Base-by-base conservation (phyloP, 192 early-diverging fungal genomes). In the Umbelopsis isabellina region DNA sequence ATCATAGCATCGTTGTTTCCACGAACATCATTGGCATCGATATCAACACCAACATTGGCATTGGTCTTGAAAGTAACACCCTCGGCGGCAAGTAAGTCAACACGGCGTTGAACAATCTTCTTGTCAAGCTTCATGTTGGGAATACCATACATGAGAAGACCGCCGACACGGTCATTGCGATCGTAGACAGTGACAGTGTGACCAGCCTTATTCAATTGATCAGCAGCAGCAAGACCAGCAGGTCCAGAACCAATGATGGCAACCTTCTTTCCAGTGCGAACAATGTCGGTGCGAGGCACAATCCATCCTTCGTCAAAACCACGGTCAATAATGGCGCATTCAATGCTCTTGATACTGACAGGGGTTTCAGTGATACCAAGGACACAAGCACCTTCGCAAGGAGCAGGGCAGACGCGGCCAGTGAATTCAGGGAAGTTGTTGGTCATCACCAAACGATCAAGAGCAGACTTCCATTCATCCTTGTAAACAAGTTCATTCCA, bases 111-210 rank as follows among this genome's bases (percentile, higher is more conserved):
- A 35, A 98, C 95, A 73, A 97, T 79, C 49, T 87, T 85, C 87
- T 99, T 99, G 85, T 99, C 97, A 41, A 99, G 91, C 87, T 99
- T 99, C 97, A 99, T 99, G 86, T 99, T 99, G 51, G 97, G 97
- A 67, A 99, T 99, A 72, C 97, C 97, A 81, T 99, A 99, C 86
- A 96, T 94, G 69, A 99, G 87, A 58, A 99, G 80, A 52, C 97
- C 97, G 75, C 97, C 97, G 68, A 93, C 87, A 47, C 95, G 91
- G 70, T 99, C 97, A 71, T 98, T 95, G 71, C 97, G 92, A 79
- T 99, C 97, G 73, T 95, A 99, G 58, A 99, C 95, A 8, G 94
- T 97, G 25, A 99, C 96, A 6, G 53, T 61, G 79, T 99, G 97
- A 15, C 97, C 97, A 55, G 95, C 95, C 81, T 92, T 92, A 84